A percentile compares a stretch with the other conserved stretches of the same genome.
These are phyloP conservation scores for Fusarium xyrophilum DNA, from an alignment of 2,329 filamentous ascomycete species.

Conservation along the genomic window DNA sequence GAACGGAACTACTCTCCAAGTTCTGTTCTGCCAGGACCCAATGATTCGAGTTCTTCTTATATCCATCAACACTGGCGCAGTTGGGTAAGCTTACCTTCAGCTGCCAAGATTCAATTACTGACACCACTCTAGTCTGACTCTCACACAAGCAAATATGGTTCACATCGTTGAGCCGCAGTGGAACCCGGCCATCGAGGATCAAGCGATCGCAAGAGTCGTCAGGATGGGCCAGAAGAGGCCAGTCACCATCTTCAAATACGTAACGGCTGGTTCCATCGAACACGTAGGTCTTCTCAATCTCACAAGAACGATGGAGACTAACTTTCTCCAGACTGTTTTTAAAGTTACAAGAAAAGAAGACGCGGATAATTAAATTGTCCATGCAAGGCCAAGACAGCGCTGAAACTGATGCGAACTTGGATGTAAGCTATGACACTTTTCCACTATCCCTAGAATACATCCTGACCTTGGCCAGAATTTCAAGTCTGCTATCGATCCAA, in stretches of 20 bases:
- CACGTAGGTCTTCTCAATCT: rapidly evolving
- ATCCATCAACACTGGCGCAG: slow-evolving; percentile 12
- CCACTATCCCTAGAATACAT: rapidly evolving
- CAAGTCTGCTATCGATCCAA: slow-evolving; percentile 4
- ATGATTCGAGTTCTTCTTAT: background rate
- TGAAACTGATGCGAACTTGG: background rate
- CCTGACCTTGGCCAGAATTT: background rate
- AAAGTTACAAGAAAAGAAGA: slow-evolving; percentile 8
- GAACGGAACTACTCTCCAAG: background rate
- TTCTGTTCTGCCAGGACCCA: background rate
- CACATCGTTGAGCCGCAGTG: background rate
- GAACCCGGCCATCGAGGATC: slow-evolving; percentile 2
- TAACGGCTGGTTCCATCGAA: background rate
- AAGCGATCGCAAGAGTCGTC: background rate
- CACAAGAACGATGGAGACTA: rapidly evolving
- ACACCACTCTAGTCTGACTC: background rate
- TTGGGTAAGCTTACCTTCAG: background rate
- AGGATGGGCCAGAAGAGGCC: background rate
- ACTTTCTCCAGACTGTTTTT: rapidly evolving
- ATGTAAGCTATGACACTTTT: background rate
- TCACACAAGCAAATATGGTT: background rate
- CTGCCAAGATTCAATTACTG: no score
- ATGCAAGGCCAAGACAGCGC: slow-evolving; percentile 5
- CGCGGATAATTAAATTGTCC: background rate
- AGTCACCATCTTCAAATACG: background rate